Base-by-base conservation (phyloP, 305 asterid species). In the Rubia peregrina region DNA sequence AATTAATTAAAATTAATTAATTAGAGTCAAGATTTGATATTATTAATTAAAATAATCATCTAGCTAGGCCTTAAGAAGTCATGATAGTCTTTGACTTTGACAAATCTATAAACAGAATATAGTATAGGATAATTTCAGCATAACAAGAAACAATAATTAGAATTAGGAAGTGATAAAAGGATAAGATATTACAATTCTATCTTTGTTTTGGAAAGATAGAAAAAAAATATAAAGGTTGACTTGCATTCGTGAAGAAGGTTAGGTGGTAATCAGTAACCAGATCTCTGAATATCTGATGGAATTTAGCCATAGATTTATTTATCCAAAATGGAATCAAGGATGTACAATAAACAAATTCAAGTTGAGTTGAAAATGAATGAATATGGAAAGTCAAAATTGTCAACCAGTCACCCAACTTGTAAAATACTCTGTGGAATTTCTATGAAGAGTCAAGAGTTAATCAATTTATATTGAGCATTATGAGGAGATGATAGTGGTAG, bases 341-440 rank as follows among this genome's bases (percentile, higher is more conserved):
- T 9, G 21, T 12, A 9, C 7, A 1, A 0, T 51, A 17, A 51
- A 51, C n/a, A 51, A 5, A 68, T 51, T 36, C 59, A 33, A 0
- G 13, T 64, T 17, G 40, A 33, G 61, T 19, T 68, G 48, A 51
- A 33, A 36, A 19, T n/a, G n/a, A 68, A 11, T n/a, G 42, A 65
- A 66, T 33, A 10, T 49, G 3, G 6, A 13, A 33, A 30, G 41
- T 49, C 61, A 33, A 36, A 2, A 8, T 51, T 68, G 44, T 49
- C 63, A 51, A 68, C 59, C n/a, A 51, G 13, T 30, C n/a, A 30
- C 19, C 19, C 19, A 33, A 17, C 63, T 19, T 11, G 49, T 21
- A 24, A 69, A 69, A 19, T 49, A 33, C 17, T 48, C 75, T n/a
- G 65, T 33, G 65, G 33, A 41, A 21, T 61, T 43, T 6, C 59